phyloP scores from a whole-genome alignment of 75 land plant genomes.

The Pinus taeda region DNA sequence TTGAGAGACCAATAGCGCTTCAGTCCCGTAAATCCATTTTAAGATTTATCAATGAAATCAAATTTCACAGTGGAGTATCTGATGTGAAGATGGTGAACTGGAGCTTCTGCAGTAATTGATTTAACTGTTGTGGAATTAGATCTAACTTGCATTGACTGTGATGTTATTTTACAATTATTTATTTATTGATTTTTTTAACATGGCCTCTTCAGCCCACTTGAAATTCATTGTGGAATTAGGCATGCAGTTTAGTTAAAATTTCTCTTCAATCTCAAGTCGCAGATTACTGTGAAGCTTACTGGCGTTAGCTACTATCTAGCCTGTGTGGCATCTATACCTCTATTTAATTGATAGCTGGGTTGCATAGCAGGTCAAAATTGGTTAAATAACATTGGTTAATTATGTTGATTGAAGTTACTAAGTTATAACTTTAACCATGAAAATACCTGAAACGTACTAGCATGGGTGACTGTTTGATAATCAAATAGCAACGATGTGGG shows the following conservation, averaged over 20 bases:
- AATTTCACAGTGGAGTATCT: not conserved
- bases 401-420: not conserved
- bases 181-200: not conserved
- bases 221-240: not conserved
- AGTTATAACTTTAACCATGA: not conserved
- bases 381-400: not conserved
- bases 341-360: not conserved
- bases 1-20: not conserved
- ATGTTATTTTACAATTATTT: no score
- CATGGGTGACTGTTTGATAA: not conserved
- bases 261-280: no score
- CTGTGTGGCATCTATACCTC: no score
- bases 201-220: not conserved
- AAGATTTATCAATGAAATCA: not conserved
- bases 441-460: not conserved
- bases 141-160: not conserved
- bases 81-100: not conserved
- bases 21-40: not conserved
- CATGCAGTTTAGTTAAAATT: no score
- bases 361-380: not conserved
- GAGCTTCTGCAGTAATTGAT: not conserved
- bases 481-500: not conserved
- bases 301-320: no score
- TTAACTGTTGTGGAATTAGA: not conserved
- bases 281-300: no score